These are phyloP conservation scores for Penicillium sp. DNA, from an alignment of 2,329 filamentous ascomycete species.

Conservation along the genomic window DNA sequence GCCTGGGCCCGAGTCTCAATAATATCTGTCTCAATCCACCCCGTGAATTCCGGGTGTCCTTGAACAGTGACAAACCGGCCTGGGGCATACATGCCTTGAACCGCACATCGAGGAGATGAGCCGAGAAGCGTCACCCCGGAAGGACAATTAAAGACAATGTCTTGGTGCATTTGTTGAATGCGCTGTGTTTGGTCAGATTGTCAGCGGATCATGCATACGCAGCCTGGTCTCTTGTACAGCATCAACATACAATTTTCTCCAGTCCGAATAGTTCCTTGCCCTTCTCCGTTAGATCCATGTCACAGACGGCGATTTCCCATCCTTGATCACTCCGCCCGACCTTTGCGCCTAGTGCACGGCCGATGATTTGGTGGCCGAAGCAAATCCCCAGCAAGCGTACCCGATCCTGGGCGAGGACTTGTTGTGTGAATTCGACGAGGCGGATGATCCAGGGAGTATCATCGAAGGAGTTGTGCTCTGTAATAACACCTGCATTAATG, in stretches of 20 bases:
- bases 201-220: not conserved
- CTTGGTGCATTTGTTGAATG: conserved; percentile 80
- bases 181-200: conserved; percentile 23
- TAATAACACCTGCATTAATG: not conserved
- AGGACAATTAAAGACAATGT: conserved; percentile 64
- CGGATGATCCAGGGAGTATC: conserved; percentile 68
- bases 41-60: conserved; percentile 78
- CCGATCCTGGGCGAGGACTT: conserved; percentile 55
- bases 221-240: not conserved
- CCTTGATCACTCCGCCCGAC: conserved; percentile 62
- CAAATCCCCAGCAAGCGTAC: conserved; percentile 74
- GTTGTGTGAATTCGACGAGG: conserved; percentile 62
- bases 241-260: conserved; percentile 51
- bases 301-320: conserved; percentile 76
- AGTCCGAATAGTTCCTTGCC: conserved; percentile 67
- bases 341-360: conserved; percentile 61
- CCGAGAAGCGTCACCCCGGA: conserved; percentile 58
- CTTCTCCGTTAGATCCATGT: conserved; percentile 60
- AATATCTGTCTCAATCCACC: conserved; percentile 64
- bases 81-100: conserved; percentile 73
- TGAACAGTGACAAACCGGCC: conserved; percentile 68
- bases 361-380: conserved; percentile 83
- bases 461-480: conserved; percentile 68
- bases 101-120: conserved; percentile 58
- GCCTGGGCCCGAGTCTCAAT: conserved; percentile 57